A percentile compares a stretch with the other conserved stretches of the same genome.
Conservation (phyloP, 345 rosid species). For the Noccaea bulbosa region DNA sequence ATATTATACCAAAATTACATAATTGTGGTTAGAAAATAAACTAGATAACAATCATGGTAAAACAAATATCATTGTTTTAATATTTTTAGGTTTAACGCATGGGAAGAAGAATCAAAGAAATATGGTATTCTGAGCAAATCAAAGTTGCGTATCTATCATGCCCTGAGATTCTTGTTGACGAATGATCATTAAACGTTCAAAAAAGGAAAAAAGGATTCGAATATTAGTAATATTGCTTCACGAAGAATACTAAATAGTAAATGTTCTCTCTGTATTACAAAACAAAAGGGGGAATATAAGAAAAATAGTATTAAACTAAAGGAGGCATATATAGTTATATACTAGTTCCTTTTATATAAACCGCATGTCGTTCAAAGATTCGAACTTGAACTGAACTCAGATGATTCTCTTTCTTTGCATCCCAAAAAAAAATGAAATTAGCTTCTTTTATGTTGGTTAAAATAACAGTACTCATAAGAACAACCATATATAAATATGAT, state of each 20-base stretch:
- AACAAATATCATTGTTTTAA: too few species aligned
- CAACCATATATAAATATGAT: neutral
- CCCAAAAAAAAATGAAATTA: constrained; percentile 4
- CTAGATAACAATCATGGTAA: too few species aligned
- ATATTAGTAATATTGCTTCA: constrained; percentile 40
- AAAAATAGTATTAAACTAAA: constrained; percentile 30
- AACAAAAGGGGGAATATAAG: constrained; percentile 34
- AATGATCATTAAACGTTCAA: constrained; percentile 41
- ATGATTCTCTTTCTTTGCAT: constrained; percentile 25
- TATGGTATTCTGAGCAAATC: constrained; percentile 21
- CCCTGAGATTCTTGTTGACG: constrained; percentile 35
- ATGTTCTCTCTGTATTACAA: constrained; percentile 31
- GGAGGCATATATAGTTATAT: constrained; percentile 28
- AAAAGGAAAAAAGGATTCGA: constrained; percentile 19
- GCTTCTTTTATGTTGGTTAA: constrained; percentile 27
- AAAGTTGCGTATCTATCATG: constrained; percentile 21
- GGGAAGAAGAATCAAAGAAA: constrained; percentile 12
- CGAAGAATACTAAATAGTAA: constrained; percentile 18
- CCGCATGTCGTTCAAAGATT: constrained; percentile 49
- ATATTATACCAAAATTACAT: too few species aligned
- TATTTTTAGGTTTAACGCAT: neutral
- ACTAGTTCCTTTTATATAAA: constrained; percentile 41
- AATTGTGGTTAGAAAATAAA: too few species aligned
- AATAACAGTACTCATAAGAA: constrained; percentile 7
- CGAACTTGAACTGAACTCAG: constrained; percentile 32